These are phyloP conservation scores for Mycena epipterygia DNA, from an alignment of 768 basidiomycete genomes.

Conservation along the genomic window DNA sequence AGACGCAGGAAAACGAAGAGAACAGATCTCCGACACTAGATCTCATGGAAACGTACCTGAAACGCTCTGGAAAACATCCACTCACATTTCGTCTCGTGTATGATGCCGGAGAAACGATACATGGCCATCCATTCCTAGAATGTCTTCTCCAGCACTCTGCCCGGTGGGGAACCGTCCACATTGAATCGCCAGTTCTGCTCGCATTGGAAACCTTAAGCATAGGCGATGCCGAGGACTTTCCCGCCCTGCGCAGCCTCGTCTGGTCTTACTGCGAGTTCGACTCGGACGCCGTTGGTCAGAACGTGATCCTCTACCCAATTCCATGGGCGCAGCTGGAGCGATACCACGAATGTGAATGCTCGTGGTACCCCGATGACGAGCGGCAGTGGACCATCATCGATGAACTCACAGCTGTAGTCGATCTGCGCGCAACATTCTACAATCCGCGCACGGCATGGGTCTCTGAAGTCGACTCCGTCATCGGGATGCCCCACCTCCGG, in stretches of 20 bases:
- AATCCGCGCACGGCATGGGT: too few species aligned
- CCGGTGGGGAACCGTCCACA: constrained; percentile 1
- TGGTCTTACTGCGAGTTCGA: background rate
- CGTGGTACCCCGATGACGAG: background rate
- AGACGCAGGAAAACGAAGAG: constrained; percentile 1
- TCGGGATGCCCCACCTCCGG: background rate
- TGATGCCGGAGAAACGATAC: background rate
- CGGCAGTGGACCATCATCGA: constrained; percentile 2
- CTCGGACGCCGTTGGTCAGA: background rate
- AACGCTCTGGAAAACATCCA: constrained; percentile 46
- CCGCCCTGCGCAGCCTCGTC: constrained; percentile 2
- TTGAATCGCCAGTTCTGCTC: background rate
- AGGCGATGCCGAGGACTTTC: background rate
- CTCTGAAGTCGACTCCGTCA: background rate
- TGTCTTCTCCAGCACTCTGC: background rate
- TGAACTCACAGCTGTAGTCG: constrained; percentile 3
- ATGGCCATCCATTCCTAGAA: constrained; percentile 5
- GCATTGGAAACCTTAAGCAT: background rate
- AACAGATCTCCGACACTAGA: constrained; percentile 14
- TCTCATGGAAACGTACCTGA: constrained; percentile 46
- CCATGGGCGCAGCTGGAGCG: constrained; percentile 2
- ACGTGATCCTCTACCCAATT: background rate
- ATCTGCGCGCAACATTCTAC: background rate
- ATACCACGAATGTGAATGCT: constrained; percentile 5
- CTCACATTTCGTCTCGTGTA: background rate